These are phyloP conservation scores for Eimeria mitis DNA, from an alignment of 169 alveolate genomes.

Conservation along the genomic window DNA sequence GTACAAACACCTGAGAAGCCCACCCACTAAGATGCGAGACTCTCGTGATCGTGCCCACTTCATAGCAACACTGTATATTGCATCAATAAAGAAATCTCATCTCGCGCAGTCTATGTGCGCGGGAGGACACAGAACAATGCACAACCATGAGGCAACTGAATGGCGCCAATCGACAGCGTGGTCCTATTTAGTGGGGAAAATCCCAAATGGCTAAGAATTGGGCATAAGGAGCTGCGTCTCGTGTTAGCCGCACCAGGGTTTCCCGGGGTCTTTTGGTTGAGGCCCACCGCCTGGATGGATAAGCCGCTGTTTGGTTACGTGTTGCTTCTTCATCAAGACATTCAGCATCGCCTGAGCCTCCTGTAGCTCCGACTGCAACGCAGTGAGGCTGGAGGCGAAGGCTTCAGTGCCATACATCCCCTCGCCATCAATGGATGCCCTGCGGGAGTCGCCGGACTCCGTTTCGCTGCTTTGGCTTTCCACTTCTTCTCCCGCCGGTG, in stretches of 20 bases:
- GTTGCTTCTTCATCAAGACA: conserved; percentile 33
- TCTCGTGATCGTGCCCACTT: not conserved
- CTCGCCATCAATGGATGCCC: conserved; percentile 11
- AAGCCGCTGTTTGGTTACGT: conserved; percentile 13
- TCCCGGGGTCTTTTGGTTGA: conserved; percentile 48
- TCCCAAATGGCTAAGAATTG: not conserved
- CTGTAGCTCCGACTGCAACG: conserved; percentile 24
- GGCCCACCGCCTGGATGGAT: conserved; percentile 62
- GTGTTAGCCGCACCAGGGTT: conserved; percentile 40
- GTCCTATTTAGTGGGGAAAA: not conserved
- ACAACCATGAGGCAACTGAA: not conserved
- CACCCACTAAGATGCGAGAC: not conserved
- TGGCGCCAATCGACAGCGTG: not conserved
- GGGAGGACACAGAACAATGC: not conserved
- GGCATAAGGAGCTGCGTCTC: not conserved
- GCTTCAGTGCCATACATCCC: conserved; percentile 12
- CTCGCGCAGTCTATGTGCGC: not conserved
- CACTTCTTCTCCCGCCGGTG: not conserved
- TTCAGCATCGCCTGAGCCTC: conserved; percentile 63
- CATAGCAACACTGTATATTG: not conserved
- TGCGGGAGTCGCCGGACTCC: not conserved
- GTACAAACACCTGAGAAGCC: conserved; percentile 41
- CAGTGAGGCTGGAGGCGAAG: conserved; percentile 31
- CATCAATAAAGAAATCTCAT: not conserved
- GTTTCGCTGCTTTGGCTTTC: conserved; percentile 16